Base-by-base conservation (phyloP, 2,329 filamentous ascomycete species). In the Celoporthe dispersa region DNA sequence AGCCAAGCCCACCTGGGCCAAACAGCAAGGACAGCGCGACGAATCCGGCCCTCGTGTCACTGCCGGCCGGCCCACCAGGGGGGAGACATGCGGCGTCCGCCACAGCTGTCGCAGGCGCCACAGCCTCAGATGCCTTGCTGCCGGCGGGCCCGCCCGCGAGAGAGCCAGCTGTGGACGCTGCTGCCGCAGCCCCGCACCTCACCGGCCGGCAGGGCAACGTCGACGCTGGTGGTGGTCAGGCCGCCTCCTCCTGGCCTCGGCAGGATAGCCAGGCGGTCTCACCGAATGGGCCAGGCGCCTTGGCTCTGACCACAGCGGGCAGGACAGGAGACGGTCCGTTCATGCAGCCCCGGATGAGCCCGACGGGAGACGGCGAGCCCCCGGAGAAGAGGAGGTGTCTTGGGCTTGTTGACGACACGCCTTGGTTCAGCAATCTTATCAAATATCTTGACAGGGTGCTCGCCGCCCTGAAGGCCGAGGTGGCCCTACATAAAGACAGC, bases 1-100 rank as follows among this genome's bases (percentile, higher is more conserved):
- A 90, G 71, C 81, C 83, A 22, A 88, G 86, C 75, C 86, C 86
- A 33, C 77, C 77, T 72, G 71, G 79, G 69, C 76, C 79, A 71
- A 78, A 74, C 68, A 64, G 76, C 73, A 71, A 75, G 75, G 77
- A 81, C 70, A 80, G 80, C 75, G 76, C 82, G 72, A 74, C 82
- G 72, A 74, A 75, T 73, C 68, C 71, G 66, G 39, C 57, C 31
- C 60, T 74, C 73, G 70, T 76, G 77, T 74, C 77, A 72, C 75
- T 74, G 37, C 33, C 57, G n/a, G 33, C 74, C 71, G 70, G 68
- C 9, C 14, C 67, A 12, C 66, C 67, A 37, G 33, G 55, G 39
- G 59, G n/a, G 16, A 57, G 72, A 41, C 59, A 41, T 11, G n/a
- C 65, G 31, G 55, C 28, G 44, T 35, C 33, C 41, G 14, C 57